phyloP scores from a whole-genome alignment of 306 rosid species.

The Quillaja saponaria region DNA sequence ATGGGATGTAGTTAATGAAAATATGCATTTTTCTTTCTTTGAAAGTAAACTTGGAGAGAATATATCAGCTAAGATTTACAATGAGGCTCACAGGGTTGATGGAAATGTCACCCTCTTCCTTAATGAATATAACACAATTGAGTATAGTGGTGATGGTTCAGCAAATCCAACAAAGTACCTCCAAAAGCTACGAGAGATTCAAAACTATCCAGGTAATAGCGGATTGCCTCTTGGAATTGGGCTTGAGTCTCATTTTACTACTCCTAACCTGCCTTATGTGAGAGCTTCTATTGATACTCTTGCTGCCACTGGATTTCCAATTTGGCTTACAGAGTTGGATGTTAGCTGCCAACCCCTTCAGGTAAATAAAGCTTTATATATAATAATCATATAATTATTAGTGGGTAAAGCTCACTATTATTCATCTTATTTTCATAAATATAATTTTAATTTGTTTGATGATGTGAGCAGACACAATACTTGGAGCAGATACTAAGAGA shows the following conservation, averaged over 20 bases:
- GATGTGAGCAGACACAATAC: conserved; percentile 45
- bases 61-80: conserved; percentile 42
- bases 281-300: conserved; percentile 72
- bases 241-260: conserved; percentile 60
- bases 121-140: conserved; percentile 74
- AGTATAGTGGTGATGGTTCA: conserved; percentile 43
- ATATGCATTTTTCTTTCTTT: conserved; percentile 57
- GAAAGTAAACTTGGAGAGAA: conserved; percentile 42
- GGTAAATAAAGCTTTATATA: no score
- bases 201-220: conserved; percentile 19
- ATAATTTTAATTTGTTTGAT: no score
- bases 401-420: no score
- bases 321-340: conserved; percentile 86
- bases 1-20: conserved; percentile 87
- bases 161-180: conserved; percentile 52
- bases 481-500: conserved; percentile 68
- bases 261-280: conserved; percentile 56
- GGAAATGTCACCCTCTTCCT: conserved; percentile 44
- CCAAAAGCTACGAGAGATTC: conserved; percentile 47
- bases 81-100: conserved; percentile 44
- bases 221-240: conserved; percentile 53
- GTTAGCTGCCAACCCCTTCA: conserved; percentile 44
- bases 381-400: no score
- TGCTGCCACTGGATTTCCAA: conserved; percentile 52
- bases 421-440: no score